Base-by-base conservation (phyloP, 192 early-diverging fungal species). In the Coemansia erecta region DNA sequence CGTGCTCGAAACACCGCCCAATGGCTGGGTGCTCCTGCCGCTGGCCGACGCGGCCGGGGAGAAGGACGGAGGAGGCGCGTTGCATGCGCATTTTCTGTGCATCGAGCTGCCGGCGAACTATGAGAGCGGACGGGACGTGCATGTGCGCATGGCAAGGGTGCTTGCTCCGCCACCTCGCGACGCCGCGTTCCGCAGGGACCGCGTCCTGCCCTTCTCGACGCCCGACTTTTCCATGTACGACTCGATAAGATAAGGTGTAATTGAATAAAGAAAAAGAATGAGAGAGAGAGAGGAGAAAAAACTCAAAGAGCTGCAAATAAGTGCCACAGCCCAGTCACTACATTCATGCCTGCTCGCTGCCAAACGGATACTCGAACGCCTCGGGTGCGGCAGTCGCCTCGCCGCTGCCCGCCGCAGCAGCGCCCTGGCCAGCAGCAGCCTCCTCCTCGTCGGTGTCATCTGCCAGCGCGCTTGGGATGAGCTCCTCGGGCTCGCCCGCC, bases 281-380 rank as follows among this genome's bases (percentile, higher is more conserved):
- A 59, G 26, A n/a, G 18, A 49, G 48, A 21, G 15, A 45, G 22
- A 28, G 43, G 9, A 12, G 46, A 28, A 56, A 40, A 55, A 17
- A 65, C 9, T 60, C 23, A 58, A 49, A 47, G 31, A 53, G 24
- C 21, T 23, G 35, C 4, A 45, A 46, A 52, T 35, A 49, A 19
- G n/a, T n/a, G n/a, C n/a, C n/a, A n/a, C n/a, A n/a, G n/a, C n/a
- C n/a, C n/a, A n/a, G n/a, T n/a, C n/a, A n/a, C n/a, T n/a, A n/a
- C n/a, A n/a, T n/a, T 61, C 62, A 72, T 13, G 63, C 60, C 44
- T 19, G 61, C 8, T 86, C 74, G 40, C 40, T 58, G 40, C 56
- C 86, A 70, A 93, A 93, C 19, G 87, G 87, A 56, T 91, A 93
- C 64, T 89, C 89, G 56, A 93, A 93, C 3, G 90, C 89, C 72